These are phyloP conservation scores for Xerophyta viscosa DNA, from an alignment of 106 monocot genomes.

Conservation along the genomic window DNA sequence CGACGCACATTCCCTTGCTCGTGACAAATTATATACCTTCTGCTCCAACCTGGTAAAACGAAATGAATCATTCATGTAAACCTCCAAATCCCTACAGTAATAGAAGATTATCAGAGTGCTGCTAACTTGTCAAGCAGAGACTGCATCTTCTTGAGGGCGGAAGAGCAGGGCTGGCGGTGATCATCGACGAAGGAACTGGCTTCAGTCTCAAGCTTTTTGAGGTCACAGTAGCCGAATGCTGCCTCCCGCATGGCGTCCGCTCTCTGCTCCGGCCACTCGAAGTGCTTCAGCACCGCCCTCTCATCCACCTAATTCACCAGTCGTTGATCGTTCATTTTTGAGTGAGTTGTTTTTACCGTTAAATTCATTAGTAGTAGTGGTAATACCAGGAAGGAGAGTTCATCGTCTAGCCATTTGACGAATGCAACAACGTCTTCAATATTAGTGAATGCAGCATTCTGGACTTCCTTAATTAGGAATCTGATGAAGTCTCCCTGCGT, in stretches of 20 bases:
- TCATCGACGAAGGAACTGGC: slow-evolving; percentile 58
- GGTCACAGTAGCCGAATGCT: slow-evolving; percentile 84
- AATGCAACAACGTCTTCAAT: slow-evolving; percentile 90
- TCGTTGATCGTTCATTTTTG: too few species aligned
- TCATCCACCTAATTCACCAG: slow-evolving; percentile 99
- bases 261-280: slow-evolving; percentile 95
- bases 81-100: too few species aligned
- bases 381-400: slow-evolving; percentile 88
- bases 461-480: slow-evolving; percentile 68
- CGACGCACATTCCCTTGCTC: slow-evolving; percentile 59
- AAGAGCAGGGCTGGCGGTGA: slow-evolving; percentile 49
- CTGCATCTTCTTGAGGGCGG: slow-evolving; percentile 86
- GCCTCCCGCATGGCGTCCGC: slow-evolving; percentile 96
- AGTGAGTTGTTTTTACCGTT: too few species aligned
- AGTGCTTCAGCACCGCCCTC: slow-evolving; percentile 96
- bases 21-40: slow-evolving; percentile 66
- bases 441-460: slow-evolving; percentile 60
- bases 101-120: too few species aligned
- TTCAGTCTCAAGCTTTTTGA: slow-evolving; percentile 78
- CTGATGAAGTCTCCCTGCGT: slow-evolving; percentile 92
- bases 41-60: slow-evolving; percentile 99
- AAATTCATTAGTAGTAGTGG: too few species aligned
- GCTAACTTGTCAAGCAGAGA: slow-evolving; percentile 76
- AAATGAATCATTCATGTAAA: too few species aligned
- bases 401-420: slow-evolving; percentile 99